phyloP scores from a whole-genome alignment of 2,329 filamentous ascomycete genomes.

The Falciphora oryzae region DNA sequence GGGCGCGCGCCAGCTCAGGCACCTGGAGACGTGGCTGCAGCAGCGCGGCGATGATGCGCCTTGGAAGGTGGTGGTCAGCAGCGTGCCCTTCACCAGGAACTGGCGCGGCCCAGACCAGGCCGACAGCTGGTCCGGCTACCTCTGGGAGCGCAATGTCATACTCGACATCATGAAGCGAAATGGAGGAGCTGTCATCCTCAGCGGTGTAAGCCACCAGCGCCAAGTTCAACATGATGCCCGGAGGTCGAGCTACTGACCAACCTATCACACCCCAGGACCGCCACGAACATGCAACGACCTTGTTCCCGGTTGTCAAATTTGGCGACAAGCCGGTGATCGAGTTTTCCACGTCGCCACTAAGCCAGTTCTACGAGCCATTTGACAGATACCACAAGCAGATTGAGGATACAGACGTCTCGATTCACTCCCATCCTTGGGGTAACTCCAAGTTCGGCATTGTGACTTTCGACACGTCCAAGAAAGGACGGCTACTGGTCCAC shows the following conservation, averaged over 20 bases:
- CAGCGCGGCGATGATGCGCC: conserved; percentile 53
- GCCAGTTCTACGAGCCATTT: conserved; percentile 87
- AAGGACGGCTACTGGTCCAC: neutral
- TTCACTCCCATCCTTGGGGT: conserved; percentile 71
- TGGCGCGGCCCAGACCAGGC: conserved; percentile 79
- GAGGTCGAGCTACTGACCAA: neutral
- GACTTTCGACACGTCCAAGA: conserved; percentile 56
- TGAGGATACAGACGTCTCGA: conserved; percentile 63
- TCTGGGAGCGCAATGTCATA: conserved; percentile 69
- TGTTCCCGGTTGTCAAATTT: conserved; percentile 55
- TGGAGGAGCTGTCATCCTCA: conserved; percentile 58
- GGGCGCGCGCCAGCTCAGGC: conserved; percentile 68
- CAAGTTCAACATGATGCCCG: neutral
- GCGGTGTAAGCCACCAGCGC: conserved; percentile 79
- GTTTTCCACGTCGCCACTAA: conserved; percentile 85
- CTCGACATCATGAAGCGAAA: conserved; percentile 91
- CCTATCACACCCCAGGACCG: conserved; percentile 46
- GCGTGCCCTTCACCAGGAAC: conserved; percentile 95
- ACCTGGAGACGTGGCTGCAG: conserved; percentile 75
- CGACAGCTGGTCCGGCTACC: conserved; percentile 89
- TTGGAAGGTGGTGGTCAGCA: conserved; percentile 91
- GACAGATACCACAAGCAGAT: conserved; percentile 78
- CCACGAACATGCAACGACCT: conserved; percentile 92
- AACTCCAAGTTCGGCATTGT: conserved; percentile 84
- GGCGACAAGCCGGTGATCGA: conserved; percentile 68